Evolutionary conservation across 441 rosid genomes (phyloP).

Genomic region (Francoa sonchifolia): DNA sequence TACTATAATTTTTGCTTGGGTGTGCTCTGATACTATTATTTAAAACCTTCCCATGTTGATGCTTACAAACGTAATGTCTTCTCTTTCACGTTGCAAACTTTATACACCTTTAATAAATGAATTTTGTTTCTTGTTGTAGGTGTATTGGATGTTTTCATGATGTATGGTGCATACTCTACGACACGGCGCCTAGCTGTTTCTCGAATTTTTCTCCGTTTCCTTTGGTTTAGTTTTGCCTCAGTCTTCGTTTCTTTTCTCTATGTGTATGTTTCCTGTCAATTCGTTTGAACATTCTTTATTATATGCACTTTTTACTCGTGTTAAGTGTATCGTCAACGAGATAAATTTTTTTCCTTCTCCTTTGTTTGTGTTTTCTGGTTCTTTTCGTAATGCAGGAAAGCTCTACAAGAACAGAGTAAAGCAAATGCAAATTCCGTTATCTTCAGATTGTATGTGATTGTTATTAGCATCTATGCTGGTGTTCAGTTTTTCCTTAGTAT

Average conservation of each 20-base stretch:
- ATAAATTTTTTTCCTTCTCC: background rate
- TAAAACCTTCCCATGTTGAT: too few species aligned
- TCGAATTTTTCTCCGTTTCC: constrained; percentile 76
- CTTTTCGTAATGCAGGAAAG: constrained; percentile 37
- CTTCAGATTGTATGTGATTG: constrained; percentile 62
- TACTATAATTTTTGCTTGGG: background rate
- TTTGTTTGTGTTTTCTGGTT: constrained; percentile 8
- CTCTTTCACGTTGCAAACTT: too few species aligned
- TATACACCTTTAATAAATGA: too few species aligned
- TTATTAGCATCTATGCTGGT: constrained; percentile 79
- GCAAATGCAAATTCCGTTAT: constrained; percentile 34
- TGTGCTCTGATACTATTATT: too few species aligned
- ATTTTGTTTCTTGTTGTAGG: constrained; percentile 34
- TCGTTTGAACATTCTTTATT: constrained; percentile 5
- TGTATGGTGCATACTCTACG: constrained; percentile 97
- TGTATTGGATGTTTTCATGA: constrained; percentile 80
- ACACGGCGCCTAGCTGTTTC: constrained; percentile 69
- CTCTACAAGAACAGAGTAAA: constrained; percentile 49
- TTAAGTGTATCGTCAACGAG: background rate
- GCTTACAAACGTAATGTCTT: too few species aligned
- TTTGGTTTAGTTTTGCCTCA: constrained; percentile 78
- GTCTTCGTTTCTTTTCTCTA: constrained; percentile 72
- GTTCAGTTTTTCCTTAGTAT: constrained; percentile 70
- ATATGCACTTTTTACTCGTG: constrained; percentile 10
- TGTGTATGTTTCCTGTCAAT: constrained; percentile 49